Evolutionary conservation across 106 monocot genomes (phyloP).

Genomic region (Ottelia alismoides): DNA sequence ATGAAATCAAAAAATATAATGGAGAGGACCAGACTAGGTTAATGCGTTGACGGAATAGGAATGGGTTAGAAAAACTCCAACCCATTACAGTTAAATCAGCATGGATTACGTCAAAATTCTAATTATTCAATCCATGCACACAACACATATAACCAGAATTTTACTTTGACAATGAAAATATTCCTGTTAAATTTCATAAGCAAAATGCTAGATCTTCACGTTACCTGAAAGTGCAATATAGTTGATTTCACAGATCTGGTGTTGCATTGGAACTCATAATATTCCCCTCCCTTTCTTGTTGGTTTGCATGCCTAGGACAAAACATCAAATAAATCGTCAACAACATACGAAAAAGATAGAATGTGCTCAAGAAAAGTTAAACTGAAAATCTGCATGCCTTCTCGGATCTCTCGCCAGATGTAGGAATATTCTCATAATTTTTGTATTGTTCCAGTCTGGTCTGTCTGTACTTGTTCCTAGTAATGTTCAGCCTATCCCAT

Average conservation of each 20-base stretch:
- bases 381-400: too few relatives aligned
- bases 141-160: too few relatives aligned
- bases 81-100: too few relatives aligned
- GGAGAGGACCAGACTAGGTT: too few relatives aligned
- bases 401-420: conserved; percentile 32
- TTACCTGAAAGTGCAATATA: conserved; percentile 87
- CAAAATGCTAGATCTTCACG: neutral
- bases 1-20: too few relatives aligned
- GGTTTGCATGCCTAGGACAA: conserved; percentile 43
- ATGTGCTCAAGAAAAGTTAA: neutral
- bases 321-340: neutral
- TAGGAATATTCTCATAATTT: conserved; percentile 55
- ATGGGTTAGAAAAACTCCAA: too few relatives aligned
- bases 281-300: conserved; percentile 45
- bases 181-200: too few relatives aligned
- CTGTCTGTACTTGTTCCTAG: conserved; percentile 39
- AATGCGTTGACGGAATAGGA: too few relatives aligned
- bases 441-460: conserved; percentile 48
- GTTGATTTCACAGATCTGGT: conserved; percentile 79
- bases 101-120: too few relatives aligned
- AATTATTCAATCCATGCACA: too few relatives aligned
- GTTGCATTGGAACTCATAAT: conserved; percentile 65
- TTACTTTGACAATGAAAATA: too few relatives aligned
- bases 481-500: conserved; percentile 42
- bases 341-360: neutral